These are phyloP conservation scores for Calcarisporium arbuscula DNA, from an alignment of 2,329 filamentous ascomycete genomes.

Conservation along the genomic window DNA sequence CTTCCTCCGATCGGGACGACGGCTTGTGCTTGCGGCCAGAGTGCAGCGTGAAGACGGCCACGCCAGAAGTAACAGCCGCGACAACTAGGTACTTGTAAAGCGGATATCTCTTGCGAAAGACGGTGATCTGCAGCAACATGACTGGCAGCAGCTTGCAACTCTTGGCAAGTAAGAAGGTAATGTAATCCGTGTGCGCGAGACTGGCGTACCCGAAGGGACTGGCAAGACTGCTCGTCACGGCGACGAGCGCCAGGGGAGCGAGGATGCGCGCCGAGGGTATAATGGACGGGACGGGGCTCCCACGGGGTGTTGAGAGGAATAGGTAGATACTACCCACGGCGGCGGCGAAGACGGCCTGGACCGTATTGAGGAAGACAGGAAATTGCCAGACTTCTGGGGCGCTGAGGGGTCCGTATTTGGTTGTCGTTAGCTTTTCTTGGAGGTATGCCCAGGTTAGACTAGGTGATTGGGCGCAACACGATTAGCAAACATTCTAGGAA, in stretches of 20 bases:
- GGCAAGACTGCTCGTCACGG: slow-evolving; percentile 79
- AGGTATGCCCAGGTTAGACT: slow-evolving; percentile 94
- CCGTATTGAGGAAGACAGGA: slow-evolving; percentile 91
- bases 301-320: slow-evolving; percentile 49
- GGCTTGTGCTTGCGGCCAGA: slow-evolving; percentile 52
- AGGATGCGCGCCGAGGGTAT: slow-evolving; percentile 74
- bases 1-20: slow-evolving; percentile 36
- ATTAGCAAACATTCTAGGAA: not conserved
- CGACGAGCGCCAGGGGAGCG: slow-evolving; percentile 73
- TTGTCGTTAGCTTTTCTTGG: slow-evolving; percentile 96
- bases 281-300: slow-evolving; percentile 48
- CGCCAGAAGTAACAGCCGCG: slow-evolving; percentile 80
- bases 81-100: slow-evolving; percentile 97
- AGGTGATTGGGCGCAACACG: slow-evolving; percentile 5
- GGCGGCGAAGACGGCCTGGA: slow-evolving; percentile 86
- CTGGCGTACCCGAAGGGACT: slow-evolving; percentile 94
- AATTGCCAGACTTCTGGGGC: slow-evolving; percentile 79
- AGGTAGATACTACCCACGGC: slow-evolving; percentile 79
- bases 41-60: slow-evolving; percentile 92
- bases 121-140: slow-evolving; percentile 90
- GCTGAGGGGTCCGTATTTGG: slow-evolving; percentile 62
- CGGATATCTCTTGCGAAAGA: slow-evolving; percentile 85
- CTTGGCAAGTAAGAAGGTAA: slow-evolving; percentile 95
- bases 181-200: slow-evolving; percentile 91
- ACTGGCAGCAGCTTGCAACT: slow-evolving; percentile 98